phyloP scores from a whole-genome alignment of 202 grass and related monocot species.

The Eragrostis tef region DNA sequence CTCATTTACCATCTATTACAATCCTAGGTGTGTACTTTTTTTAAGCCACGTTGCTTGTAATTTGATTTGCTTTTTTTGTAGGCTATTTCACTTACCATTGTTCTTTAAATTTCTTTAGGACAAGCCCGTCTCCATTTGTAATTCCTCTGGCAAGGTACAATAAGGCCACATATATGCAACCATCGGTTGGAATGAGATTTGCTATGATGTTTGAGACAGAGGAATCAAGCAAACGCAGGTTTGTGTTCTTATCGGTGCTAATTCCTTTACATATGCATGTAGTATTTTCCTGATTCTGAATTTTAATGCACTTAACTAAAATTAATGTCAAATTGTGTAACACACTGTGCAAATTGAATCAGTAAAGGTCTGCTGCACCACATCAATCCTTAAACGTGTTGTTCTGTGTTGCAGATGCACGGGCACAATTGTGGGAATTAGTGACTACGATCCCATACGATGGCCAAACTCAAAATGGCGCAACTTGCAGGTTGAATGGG shows the following conservation, averaged over 20 bases:
- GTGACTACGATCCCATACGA: conserved; percentile 85
- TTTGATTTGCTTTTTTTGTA: conserved; percentile 29
- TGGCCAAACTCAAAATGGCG: conserved; percentile 99
- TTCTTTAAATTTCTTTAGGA: conserved; percentile 55
- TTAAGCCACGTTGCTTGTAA: conserved; percentile 1
- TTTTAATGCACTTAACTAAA: conserved; percentile 8
- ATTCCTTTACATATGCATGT: neutral
- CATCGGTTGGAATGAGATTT: conserved; percentile 91
- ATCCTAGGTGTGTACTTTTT: conserved; percentile 66
- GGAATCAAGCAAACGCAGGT: conserved; percentile 93
- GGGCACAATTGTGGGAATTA: conserved; percentile 77
- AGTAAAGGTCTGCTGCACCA: conserved; percentile 21
- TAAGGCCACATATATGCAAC: conserved; percentile 75
- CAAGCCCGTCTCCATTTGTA: conserved; percentile 86
- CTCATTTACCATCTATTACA: conserved; percentile 95
- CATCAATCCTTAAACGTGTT: neutral
- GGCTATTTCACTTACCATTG: conserved; percentile 8
- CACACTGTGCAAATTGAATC: neutral
- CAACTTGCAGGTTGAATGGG: conserved; percentile 99
- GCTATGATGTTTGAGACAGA: conserved; percentile 99
- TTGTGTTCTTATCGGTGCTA: neutral
- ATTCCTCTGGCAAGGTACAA: conserved; percentile 81
- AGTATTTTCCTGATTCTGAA: conserved; percentile 17
- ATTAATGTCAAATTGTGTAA: neutral
- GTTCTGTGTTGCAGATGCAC: conserved; percentile 65